Evolutionary conservation across 2,329 filamentous ascomycete species (phyloP), one percentile per base, ranked within the genome.

Genomic region (Colletotrichum eleusines): DNA sequence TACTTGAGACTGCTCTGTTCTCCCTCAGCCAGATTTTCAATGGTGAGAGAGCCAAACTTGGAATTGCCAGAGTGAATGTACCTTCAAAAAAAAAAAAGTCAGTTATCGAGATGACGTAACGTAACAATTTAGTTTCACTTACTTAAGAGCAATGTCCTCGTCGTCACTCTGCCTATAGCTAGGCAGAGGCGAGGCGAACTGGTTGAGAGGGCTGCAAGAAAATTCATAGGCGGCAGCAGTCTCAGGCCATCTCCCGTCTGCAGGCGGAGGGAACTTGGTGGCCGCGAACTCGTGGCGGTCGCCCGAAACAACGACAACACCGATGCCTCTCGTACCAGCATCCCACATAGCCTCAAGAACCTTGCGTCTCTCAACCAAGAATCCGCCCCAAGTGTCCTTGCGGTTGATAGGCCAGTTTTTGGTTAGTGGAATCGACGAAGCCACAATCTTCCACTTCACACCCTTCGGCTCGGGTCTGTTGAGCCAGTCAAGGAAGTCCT

Each of bases 281-380:
- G 95, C 95, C 1, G 93, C 96, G 79, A 98, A 98, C 80, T 99
- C 96, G 78, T 99, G 96, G n/a, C 96, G 87, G 77, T 99, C 96
- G 0, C 96, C 96, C 20, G 92, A 96, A 14, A 99, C 85, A 16
- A 98, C 85, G 3, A 97, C 87, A 9, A 98, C 91, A 31, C 95
- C 93, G 7, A 92, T 84, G 8, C 93, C 92, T 6, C 89, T 88
- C 1, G 88, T 84, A n/a, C 93, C 91, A 0, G 92, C 91, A 72
- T 93, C 91, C 94, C 96, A 98, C 89, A 98, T 97, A 2, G 94
- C 93, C 79, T 97, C 92, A 18, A 99, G 90, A 33, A 98, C 88
- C 66, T 85, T 86, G 64, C 87, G 88, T 20, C 96, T 91, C 83
- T 99, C 96, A 59, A 86, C 83, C 2, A 98, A 85, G 80, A 97